phyloP scores from a whole-genome alignment of 225 moss, liverwort and hornwort species.

The Bryum argenteum region DNA sequence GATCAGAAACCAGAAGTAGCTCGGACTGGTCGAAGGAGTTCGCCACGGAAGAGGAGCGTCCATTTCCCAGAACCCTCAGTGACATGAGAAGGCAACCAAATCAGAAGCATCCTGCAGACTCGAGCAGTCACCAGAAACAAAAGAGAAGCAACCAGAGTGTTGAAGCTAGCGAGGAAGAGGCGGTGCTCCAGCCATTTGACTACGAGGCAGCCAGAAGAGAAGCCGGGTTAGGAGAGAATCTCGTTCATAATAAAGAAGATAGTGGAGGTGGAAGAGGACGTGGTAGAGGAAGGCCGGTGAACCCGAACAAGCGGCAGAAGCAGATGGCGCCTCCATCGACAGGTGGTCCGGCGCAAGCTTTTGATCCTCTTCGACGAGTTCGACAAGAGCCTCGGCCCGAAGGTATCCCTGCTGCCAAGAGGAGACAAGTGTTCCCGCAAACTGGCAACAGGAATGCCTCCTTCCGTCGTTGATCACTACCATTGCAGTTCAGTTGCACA shows the following conservation, averaged over 20 bases:
- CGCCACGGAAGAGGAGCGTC: slow-evolving; percentile 36
- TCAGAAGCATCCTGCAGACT: slow-evolving; percentile 28
- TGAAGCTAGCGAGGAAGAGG: slow-evolving; percentile 20
- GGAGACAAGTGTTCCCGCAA: slow-evolving; percentile 89
- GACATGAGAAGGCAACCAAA: slow-evolving; percentile 33
- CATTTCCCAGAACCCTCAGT: slow-evolving; percentile 43
- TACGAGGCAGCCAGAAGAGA: slow-evolving; percentile 52
- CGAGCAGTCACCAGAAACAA: slow-evolving; percentile 13
- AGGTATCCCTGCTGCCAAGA: slow-evolving; percentile 70
- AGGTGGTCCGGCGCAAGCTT: slow-evolving; percentile 55
- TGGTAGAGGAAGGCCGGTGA: slow-evolving; percentile 42
- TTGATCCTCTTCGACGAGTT: slow-evolving; percentile 74
- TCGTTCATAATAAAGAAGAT: slow-evolving; percentile 40
- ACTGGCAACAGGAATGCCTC: slow-evolving; percentile 75
- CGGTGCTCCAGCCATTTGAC: slow-evolving; percentile 45
- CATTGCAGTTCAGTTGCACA: too few species aligned
- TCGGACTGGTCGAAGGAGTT: slow-evolving; percentile 38
- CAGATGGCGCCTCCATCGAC: slow-evolving; percentile 39
- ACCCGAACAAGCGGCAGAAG: slow-evolving; percentile 55
- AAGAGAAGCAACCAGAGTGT: slow-evolving; percentile 16
- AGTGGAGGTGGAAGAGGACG: slow-evolving; percentile 32
- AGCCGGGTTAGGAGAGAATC: slow-evolving; percentile 49
- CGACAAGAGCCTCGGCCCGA: slow-evolving; percentile 80
- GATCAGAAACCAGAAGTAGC: slow-evolving; percentile 21
- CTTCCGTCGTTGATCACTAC: slow-evolving; percentile 53